These are phyloP conservation scores for Lepidium didymum DNA, from an alignment of 345 rosid genomes.

Conservation along the genomic window DNA sequence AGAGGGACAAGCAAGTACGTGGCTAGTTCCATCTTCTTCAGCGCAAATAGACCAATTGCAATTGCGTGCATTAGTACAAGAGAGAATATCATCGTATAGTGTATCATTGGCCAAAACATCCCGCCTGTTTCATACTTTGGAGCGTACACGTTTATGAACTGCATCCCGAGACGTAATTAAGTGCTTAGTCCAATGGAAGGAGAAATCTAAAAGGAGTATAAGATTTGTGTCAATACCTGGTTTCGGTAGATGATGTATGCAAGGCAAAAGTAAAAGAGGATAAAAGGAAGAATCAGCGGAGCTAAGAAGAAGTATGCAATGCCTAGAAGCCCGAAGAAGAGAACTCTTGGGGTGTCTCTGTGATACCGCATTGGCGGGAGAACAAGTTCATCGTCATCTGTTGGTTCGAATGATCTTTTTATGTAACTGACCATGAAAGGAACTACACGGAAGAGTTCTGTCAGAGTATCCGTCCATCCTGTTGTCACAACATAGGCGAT, in stretches of 20 bases:
- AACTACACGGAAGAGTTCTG: constrained; percentile 80
- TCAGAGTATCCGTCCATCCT: constrained; percentile 85
- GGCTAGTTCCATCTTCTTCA: constrained; percentile 75
- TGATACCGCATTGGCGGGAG: constrained; percentile 76
- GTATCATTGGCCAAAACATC: constrained; percentile 93
- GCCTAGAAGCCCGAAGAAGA: constrained; percentile 89
- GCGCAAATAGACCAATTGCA: constrained; percentile 71
- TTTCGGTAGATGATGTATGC: constrained; percentile 76
- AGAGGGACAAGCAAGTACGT: constrained; percentile 66
- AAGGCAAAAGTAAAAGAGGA: constrained; percentile 71
- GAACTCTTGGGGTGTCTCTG: constrained; percentile 73
- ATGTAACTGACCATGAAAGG: constrained; percentile 54
- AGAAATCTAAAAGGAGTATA: not conserved
- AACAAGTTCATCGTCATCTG: constrained; percentile 48
- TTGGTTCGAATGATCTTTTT: constrained; percentile 43
- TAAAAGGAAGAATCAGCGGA: constrained; percentile 89
- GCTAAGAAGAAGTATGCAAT: constrained; percentile 90
- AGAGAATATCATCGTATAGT: constrained; percentile 83
- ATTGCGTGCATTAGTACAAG: constrained; percentile 87
- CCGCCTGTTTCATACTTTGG: constrained; percentile 89
- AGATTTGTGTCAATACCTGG: constrained; percentile 47
- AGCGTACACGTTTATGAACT: constrained; percentile 81
- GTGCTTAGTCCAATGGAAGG: not conserved
- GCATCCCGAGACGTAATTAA: constrained; percentile 25
- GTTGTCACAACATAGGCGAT: constrained; percentile 92